These are phyloP conservation scores for Phaseolus lunatus DNA, from an alignment of 306 rosid genomes.

Conservation along the genomic window DNA sequence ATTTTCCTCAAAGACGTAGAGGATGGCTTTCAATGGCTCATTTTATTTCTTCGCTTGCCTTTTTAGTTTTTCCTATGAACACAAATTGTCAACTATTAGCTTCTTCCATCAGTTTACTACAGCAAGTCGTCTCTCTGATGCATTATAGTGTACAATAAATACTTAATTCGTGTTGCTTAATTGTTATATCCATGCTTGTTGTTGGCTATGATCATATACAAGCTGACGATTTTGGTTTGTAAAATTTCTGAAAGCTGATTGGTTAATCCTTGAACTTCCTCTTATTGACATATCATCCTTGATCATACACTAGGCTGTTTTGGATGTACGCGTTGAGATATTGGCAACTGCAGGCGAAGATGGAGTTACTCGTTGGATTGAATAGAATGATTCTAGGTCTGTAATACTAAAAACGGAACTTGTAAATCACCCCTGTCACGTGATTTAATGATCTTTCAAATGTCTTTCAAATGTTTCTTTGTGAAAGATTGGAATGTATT, in stretches of 20 bases:
- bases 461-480: conserved; percentile 42
- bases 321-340: conserved; percentile 83
- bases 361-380: conserved; percentile 96
- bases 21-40: conserved; percentile 11
- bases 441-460: conserved; percentile 27
- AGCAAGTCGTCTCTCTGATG: background rate
- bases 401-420: conserved; percentile 53
- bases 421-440: conserved; percentile 51
- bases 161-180: conserved; percentile 14
- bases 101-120: background rate
- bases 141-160: conserved; percentile 13
- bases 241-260: conserved; percentile 22
- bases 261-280: conserved; percentile 28
- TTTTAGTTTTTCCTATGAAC: conserved; percentile 10
- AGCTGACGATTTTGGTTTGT: conserved; percentile 15
- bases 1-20: conserved; percentile 26
- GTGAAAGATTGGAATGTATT: conserved; percentile 44
- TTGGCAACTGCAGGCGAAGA: conserved; percentile 85
- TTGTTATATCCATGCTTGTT: conserved; percentile 14
- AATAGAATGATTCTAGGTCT: conserved; percentile 59
- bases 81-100: background rate
- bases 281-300: conserved; percentile 26
- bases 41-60: conserved; percentile 24
- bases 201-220: background rate
- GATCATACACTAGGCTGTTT: conserved; percentile 78